These are phyloP conservation scores for Neofusicoccum sp. DNA, from an alignment of 2,329 filamentous ascomycete genomes.

Conservation along the genomic window DNA sequence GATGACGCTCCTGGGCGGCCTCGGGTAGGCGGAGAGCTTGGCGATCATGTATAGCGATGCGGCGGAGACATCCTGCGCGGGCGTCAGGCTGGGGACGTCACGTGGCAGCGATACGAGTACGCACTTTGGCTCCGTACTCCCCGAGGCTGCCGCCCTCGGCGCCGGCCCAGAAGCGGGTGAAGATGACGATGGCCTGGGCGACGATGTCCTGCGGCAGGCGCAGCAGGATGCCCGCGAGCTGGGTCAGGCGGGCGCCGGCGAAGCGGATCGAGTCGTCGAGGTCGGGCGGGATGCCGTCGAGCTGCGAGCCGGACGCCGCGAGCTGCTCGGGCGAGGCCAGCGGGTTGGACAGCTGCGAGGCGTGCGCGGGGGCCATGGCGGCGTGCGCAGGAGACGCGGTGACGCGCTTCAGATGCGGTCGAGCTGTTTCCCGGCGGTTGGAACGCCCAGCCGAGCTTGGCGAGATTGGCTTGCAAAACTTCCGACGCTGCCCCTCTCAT, in stretches of 20 bases:
- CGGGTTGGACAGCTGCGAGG: conserved; percentile 57
- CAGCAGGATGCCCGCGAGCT: conserved; percentile 78
- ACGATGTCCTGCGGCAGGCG: conserved; percentile 84
- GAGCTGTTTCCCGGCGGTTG: not conserved
- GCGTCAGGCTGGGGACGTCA: conserved; percentile 23
- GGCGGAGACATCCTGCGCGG: conserved; percentile 74
- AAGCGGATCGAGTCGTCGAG: conserved; percentile 73
- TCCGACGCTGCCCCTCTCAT: conserved; percentile 6
- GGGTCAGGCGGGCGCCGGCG: conserved; percentile 71
- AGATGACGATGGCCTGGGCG: conserved; percentile 79
- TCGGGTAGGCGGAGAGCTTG: conserved; percentile 78
- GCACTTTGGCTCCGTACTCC: conserved; percentile 60
- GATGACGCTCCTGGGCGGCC: conserved; percentile 76
- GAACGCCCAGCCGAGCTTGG: not conserved
- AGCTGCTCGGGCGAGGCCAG: conserved; percentile 74
- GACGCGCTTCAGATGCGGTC: not conserved
- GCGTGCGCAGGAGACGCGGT: not conserved
- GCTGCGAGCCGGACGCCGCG: conserved; percentile 57
- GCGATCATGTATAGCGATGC: conserved; percentile 78
- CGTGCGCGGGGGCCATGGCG: conserved; percentile 15
- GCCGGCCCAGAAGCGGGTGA: conserved; percentile 79
- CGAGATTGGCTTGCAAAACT: conserved; percentile 5
- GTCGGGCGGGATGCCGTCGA: conserved; percentile 63
- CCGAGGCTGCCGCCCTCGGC: conserved; percentile 52
- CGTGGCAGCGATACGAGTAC: conserved; percentile 31